Evolutionary conservation across 805 yeast species (phyloP), one percentile per base, ranked within the genome.

Genomic region (Lipomyces orientalis): DNA sequence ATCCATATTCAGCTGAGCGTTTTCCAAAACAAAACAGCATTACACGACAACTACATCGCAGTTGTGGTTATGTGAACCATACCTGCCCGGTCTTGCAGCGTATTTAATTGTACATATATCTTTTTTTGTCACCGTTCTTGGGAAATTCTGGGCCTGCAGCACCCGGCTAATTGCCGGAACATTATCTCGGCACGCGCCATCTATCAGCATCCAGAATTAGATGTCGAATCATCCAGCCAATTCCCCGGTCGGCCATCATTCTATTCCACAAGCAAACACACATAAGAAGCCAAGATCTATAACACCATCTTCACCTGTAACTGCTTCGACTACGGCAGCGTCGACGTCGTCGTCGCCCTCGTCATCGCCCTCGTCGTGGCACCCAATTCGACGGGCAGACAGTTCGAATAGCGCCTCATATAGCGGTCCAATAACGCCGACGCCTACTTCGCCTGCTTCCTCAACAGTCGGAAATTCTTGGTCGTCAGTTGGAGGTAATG

Each of bases 391-490:
- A 3, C 19, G 9, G 22, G 10, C 49, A 8, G 49, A 43, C 49
- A 22, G 49, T 43, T 43, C 49, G 22, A 43, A 16, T 37, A 37
- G 16, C 43, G 43, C 43, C 6, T 37, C 43, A 37, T 37, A 43
- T n/a, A 43, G 35, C 6, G 55, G 55, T 52, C 34, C 34, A 10
- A 25, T 16, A 31, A 52, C 55, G 14, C 34, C 55, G 7, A 52
- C 55, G 22, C 34, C 55, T 25, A 19, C 55, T 31, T 52, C 55
- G 14, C 55, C 55, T 25, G 29, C 55, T 25, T 52, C 55, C 8
- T 52, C 55, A 10, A 25, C 55, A 16, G 55, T 16, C 9, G 55
- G 19, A 25, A 25, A 52, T 52, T 52, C 55, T 2, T 52, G 55
- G 55, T 52, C 55, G 31, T 52, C 55, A 7, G n/a, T 8, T 25